A percentile compares a stretch with the other conserved stretches of the same genome.
These are phyloP conservation scores for Trebouxiophyceae sp. DNA, from an alignment of 163 green algal species.

Conservation along the genomic window DNA sequence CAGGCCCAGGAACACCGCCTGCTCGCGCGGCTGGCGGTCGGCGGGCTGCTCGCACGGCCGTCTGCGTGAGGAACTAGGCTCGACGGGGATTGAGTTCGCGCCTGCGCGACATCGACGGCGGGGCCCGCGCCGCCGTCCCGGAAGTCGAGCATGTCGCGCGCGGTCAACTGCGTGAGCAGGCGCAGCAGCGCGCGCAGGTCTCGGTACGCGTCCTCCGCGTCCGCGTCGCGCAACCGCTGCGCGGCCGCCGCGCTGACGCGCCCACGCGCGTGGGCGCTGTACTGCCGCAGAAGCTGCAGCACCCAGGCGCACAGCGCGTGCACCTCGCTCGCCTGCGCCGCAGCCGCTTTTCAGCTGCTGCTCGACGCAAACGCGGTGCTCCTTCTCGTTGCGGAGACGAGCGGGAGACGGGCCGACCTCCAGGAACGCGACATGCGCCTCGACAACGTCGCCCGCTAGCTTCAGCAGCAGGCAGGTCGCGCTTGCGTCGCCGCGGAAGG, in stretches of 20 bases:
- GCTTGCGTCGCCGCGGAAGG: neutral
- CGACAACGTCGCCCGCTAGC: constrained; percentile 55
- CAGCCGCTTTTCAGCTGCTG: no score
- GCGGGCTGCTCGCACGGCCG: no score
- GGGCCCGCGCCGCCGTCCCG: neutral
- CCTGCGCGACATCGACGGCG: constrained; percentile 12
- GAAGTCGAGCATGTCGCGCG: constrained; percentile 38
- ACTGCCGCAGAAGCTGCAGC: constrained; percentile 61
- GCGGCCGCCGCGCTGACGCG: constrained; percentile 11
- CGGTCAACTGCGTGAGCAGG: constrained; percentile 67
- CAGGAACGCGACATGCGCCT: constrained; percentile 47
- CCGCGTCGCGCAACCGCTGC: constrained; percentile 6
- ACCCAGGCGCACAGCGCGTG: constrained; percentile 51
- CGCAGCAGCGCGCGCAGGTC: constrained; percentile 67
- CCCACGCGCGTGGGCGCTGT: constrained; percentile 24
- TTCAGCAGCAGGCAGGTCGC: constrained; percentile 53
- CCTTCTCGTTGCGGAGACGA: no score
- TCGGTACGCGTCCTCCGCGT: constrained; percentile 23
- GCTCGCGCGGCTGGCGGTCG: no score
- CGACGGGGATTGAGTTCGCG: neutral
- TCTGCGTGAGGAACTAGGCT: neutral
- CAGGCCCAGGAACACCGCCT: constrained; percentile 79
- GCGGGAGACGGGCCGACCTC: no score
- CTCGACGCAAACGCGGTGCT: no score
- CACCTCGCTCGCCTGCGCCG: constrained; percentile 26